These are phyloP conservation scores for Cyberlindnera subsufficiens DNA, from an alignment of 805 yeast genomes.

Conservation along the genomic window DNA sequence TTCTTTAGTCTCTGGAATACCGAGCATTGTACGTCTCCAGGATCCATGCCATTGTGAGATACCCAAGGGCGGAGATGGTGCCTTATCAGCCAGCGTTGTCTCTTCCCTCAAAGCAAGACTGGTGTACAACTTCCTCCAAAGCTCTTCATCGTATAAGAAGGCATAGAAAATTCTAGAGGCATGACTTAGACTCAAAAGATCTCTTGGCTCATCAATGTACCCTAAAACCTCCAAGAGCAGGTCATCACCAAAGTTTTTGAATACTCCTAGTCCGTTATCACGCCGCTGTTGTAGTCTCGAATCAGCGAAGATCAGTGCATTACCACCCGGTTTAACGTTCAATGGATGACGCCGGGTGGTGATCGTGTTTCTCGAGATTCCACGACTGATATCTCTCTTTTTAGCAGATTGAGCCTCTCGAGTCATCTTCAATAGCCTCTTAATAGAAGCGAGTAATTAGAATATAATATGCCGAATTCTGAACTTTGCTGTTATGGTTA, in stretches of 20 bases:
- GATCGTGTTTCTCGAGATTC: conserved; percentile 23
- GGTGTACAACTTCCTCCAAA: conserved; percentile 66
- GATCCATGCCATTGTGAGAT: conserved; percentile 62
- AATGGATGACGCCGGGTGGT: conserved; percentile 52
- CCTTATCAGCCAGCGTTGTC: conserved; percentile 5
- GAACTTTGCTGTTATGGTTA: too few species aligned
- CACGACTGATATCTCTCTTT: conserved; percentile 16
- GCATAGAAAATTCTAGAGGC: conserved; percentile 69
- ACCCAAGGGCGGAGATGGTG: conserved; percentile 23
- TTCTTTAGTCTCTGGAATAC: conserved; percentile 32
- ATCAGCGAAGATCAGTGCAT: conserved; percentile 37
- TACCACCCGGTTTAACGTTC: conserved; percentile 74
- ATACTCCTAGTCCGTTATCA: conserved; percentile 37
- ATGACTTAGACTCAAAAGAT: conserved; percentile 47
- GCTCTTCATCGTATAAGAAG: conserved; percentile 66
- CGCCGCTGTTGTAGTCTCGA: conserved; percentile 9
- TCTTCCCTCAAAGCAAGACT: conserved; percentile 15
- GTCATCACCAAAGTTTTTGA: conserved; percentile 57
- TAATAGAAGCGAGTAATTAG: too few species aligned
- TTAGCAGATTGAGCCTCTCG: conserved; percentile 15
- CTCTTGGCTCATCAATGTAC: conserved; percentile 38
- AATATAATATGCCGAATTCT: too few species aligned
- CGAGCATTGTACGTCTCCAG: conserved; percentile 64
- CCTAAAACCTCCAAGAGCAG: conserved; percentile 47
- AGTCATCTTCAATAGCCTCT: conserved; percentile 11